Percentiles rank a stretch among this genome's conserved stretches.
These are phyloP conservation scores for Eucalyptus lansdowneana DNA, from an alignment of 345 rosid genomes.

Conservation along the genomic window DNA sequence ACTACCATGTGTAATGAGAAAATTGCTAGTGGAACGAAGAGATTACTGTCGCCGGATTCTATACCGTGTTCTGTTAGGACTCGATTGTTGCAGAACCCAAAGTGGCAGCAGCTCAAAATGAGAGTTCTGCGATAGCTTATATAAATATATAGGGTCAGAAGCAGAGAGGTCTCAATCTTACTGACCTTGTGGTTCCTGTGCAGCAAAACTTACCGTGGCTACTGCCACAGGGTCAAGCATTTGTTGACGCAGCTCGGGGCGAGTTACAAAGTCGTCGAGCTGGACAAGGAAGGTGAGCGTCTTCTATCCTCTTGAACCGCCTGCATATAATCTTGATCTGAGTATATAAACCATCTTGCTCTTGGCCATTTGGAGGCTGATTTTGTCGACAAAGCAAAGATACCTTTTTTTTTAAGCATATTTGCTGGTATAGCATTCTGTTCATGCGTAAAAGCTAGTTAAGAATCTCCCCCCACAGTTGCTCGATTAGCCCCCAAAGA, in stretches of 20 bases:
- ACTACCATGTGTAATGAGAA: background rate
- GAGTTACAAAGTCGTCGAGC: slow-evolving; percentile 27
- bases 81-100: background rate
- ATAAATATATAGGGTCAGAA: background rate
- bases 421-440: background rate
- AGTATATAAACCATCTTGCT: background rate
- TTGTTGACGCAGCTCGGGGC: slow-evolving; percentile 41
- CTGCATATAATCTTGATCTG: background rate
- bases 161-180: background rate
- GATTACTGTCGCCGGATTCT: background rate
- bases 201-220: slow-evolving; percentile 70
- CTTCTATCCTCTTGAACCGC: background rate
- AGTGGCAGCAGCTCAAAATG: background rate
- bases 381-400: background rate
- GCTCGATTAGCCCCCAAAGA: background rate
- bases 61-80: background rate
- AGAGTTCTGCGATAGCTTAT: background rate
- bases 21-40: background rate
- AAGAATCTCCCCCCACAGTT: background rate
- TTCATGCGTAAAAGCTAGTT: background rate
- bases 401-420: background rate
- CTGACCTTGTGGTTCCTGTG: background rate
- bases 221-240: slow-evolving; percentile 49
- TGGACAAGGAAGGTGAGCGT: slow-evolving; percentile 30
- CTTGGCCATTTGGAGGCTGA: background rate